phyloP scores from a whole-genome alignment of 306 rosid genomes.

The Fragaria nilgerrensis region DNA sequence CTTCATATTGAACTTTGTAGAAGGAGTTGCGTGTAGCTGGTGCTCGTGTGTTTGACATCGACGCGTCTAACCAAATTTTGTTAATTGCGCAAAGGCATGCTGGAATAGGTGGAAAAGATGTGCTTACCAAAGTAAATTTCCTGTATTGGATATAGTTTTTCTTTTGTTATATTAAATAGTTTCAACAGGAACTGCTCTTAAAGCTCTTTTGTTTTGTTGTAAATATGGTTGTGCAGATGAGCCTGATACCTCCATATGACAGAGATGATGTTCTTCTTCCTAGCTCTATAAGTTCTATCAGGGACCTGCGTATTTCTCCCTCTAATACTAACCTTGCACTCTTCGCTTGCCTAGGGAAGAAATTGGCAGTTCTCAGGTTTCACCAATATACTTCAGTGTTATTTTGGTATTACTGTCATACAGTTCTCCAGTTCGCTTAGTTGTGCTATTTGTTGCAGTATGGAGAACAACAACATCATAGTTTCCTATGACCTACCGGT shows the following conservation, averaged over 20 bases:
- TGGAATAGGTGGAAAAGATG: conserved; percentile 43
- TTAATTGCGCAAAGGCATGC: conserved; percentile 66
- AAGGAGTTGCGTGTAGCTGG: conserved; percentile 56
- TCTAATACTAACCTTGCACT: conserved; percentile 53
- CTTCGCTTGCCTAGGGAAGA: conserved; percentile 66
- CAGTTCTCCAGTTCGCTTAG: conserved; percentile 17
- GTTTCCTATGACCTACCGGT: conserved; percentile 81
- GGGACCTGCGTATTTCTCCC: conserved; percentile 73
- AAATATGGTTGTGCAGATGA: conserved; percentile 53
- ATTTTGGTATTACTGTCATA: background rate
- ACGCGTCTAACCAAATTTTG: conserved; percentile 57
- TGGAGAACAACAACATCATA: conserved; percentile 60
- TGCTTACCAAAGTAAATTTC: conserved; percentile 66
- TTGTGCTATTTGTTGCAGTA: conserved; percentile 50
- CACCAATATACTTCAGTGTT: background rate
- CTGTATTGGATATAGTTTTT: conserved; percentile 15
- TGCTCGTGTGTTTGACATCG: conserved; percentile 67
- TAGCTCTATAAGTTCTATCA: conserved; percentile 45
- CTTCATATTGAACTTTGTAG: conserved; percentile 42
- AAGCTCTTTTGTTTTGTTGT: conserved; percentile 12
- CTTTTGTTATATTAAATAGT: conserved; percentile 20
- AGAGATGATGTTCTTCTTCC: conserved; percentile 74
- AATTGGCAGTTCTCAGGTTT: conserved; percentile 79
- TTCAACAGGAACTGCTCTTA: conserved; percentile 12
- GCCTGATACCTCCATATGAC: conserved; percentile 80